Evolutionary conservation across 495 filamentous ascomycete species (phyloP).

Genomic region (Pseudevernia furfuracea): DNA sequence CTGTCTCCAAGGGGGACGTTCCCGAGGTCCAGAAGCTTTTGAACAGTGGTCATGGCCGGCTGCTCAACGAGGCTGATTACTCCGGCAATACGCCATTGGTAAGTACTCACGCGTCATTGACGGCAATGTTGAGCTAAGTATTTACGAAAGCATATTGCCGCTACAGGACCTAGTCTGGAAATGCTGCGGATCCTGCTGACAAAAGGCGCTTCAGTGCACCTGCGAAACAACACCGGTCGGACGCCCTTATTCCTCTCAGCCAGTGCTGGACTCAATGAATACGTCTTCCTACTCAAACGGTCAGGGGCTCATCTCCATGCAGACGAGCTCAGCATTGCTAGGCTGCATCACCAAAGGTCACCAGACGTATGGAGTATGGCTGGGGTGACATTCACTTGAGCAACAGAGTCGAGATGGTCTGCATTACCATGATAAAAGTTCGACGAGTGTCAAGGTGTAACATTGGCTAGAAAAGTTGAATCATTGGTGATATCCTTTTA

Average conservation of each 20-base stretch:
- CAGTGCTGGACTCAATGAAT: conserved; percentile 51
- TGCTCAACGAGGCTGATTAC: conserved; percentile 76
- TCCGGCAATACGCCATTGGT: conserved; percentile 82
- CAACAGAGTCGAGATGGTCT: background rate
- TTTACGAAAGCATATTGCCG: conserved; percentile 53
- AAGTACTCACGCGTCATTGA: conserved; percentile 26
- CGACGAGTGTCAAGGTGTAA: background rate
- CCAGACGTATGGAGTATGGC: background rate
- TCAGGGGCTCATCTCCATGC: conserved; percentile 66
- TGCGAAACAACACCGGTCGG: conserved; percentile 70
- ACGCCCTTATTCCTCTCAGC: conserved; percentile 77
- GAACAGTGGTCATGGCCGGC: conserved; percentile 53
- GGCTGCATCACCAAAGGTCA: conserved; percentile 35
- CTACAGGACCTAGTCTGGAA: conserved; percentile 48
- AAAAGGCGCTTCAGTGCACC: conserved; percentile 78
- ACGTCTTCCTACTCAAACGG: conserved; percentile 57
- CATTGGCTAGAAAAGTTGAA: background rate
- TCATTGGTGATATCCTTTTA: background rate
- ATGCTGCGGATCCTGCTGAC: conserved; percentile 66
- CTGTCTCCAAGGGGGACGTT: conserved; percentile 66
- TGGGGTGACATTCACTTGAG: background rate
- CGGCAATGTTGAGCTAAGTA: background rate
- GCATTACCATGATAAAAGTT: background rate
- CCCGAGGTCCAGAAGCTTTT: conserved; percentile 57
- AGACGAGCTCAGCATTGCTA: conserved; percentile 48